Evolutionary conservation across 306 rosid species (phyloP), one percentile per base, ranked within the genome.

Genomic region (Cicer yamashitae): DNA sequence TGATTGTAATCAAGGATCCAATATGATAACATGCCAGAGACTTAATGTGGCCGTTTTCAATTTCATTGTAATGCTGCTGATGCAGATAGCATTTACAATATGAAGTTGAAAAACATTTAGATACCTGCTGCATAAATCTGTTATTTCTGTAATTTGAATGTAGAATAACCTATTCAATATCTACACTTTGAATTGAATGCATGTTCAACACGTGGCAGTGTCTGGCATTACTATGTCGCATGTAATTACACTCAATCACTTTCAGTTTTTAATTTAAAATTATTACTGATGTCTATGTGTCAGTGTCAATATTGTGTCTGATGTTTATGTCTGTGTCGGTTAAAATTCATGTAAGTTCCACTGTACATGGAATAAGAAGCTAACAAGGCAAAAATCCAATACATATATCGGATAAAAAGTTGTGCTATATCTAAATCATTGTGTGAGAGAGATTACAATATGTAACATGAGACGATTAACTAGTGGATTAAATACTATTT

Each of bases 1-100:
- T 7, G 45, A 60, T 34, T 60, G 9, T 34, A 34, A 60, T 60
- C 45, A 2, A 12, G 45, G 43, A 60, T 4, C 60, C 60, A 57
- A 77, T 43, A 75, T 63, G 7, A 34, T 58, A 59, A 59, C 47
- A 30, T 30, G 17, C 10, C 37, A 59, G n/a, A 41, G 6, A 20
- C 77, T 59, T 47, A 17, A 61, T 2, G 8, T 17, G 38, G 15
- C 18, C 15, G 7, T 25, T 30, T 30, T 30, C 34, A 30, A 30
- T 43, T 56, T 73, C 47, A 57, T 40, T 3, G 13, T 59, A 43
- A 7, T 45, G 54, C 15, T 61, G 73, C 20, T 22, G 20, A 22
- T 60, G 48, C n/a, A 70, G 37, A 13, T 13, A 50, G 54, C n/a
- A n/a, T 50, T 13, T 50, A 50, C 18, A 6, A n/a, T 5, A 50